Evolutionary conservation across 331 rosid species (phyloP).

Genomic region (Rosa hybrid): DNA sequence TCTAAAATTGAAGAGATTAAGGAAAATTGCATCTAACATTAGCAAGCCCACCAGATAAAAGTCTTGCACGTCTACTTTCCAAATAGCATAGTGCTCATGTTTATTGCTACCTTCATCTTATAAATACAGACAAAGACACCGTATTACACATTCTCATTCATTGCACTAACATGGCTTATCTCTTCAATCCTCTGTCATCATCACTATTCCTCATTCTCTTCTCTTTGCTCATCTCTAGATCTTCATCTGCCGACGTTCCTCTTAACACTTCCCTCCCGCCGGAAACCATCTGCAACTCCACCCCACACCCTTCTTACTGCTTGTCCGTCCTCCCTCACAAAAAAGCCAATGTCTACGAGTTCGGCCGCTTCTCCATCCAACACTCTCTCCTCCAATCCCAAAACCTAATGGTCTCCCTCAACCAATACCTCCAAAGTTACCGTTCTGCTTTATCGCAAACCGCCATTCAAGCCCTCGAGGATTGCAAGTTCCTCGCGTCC

Average conservation of each 20-base stretch:
- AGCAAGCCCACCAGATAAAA: neutral
- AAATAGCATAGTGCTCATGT: neutral
- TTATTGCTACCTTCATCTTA: neutral
- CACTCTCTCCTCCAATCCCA: neutral
- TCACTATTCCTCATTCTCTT: neutral
- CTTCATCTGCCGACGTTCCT: neutral
- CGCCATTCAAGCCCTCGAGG: constrained; percentile 3
- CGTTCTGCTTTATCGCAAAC: neutral
- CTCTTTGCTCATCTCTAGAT: neutral
- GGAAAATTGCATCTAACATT: neutral
- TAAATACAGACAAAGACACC: neutral
- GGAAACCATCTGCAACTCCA: constrained; percentile 3
- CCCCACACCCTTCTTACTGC: constrained; percentile 7
- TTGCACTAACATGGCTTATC: neutral
- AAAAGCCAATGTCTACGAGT: neutral
- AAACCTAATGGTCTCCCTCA: neutral
- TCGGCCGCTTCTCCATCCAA: neutral
- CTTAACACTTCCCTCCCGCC: neutral
- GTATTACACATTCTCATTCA: neutral
- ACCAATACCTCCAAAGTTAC: neutral
- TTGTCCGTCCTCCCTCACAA: constrained; percentile 3
- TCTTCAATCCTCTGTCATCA: neutral
- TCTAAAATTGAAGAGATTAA: neutral
- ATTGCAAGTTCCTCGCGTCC: neutral
- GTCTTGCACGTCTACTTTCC: neutral